phyloP scores from a whole-genome alignment of 768 basidiomycete species.

The Chalciporus pseudorubinellus region DNA sequence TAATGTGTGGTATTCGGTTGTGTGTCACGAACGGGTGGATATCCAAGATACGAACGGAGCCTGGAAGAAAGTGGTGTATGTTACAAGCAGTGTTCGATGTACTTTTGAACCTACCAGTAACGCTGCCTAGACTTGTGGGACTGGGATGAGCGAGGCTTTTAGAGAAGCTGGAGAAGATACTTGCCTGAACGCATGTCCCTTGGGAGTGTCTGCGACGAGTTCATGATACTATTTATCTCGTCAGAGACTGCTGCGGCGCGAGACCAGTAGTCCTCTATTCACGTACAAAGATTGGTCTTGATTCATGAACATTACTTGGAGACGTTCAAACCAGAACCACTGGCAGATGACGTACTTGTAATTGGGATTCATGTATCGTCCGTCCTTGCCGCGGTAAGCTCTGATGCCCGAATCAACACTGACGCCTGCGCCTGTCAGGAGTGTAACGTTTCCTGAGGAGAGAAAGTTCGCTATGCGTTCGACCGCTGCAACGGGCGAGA shows the following conservation, averaged over 20 bases:
- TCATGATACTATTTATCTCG: conserved; percentile 64
- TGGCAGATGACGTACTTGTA: conserved; percentile 64
- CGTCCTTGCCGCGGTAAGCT: conserved; percentile 87
- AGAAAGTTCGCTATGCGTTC: conserved; percentile 66
- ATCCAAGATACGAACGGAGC: conserved; percentile 82
- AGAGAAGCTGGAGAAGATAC: conserved; percentile 16
- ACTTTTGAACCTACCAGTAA: conserved; percentile 60
- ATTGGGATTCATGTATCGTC: conserved; percentile 87
- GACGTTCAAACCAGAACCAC: neutral
- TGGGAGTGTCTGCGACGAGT: conserved; percentile 66
- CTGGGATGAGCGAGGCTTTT: conserved; percentile 4
- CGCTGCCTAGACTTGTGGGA: conserved; percentile 54
- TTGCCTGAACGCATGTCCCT: conserved; percentile 71
- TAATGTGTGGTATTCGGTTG: conserved; percentile 88
- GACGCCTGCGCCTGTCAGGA: conserved; percentile 90
- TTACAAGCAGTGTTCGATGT: neutral
- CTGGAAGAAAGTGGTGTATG: conserved; percentile 11
- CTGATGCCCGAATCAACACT: conserved; percentile 94
- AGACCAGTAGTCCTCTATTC: neutral
- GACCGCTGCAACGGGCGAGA: conserved; percentile 52
- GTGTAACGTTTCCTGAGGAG: conserved; percentile 61
- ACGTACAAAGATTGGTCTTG: conserved; percentile 57
- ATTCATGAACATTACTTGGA: conserved; percentile 3
- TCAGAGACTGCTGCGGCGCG: conserved; percentile 13
- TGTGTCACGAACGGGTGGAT: conserved; percentile 79